Evolutionary conservation across 352 stramenopile species (phyloP).

Genomic region (Pseudoperonospora humuli): DNA sequence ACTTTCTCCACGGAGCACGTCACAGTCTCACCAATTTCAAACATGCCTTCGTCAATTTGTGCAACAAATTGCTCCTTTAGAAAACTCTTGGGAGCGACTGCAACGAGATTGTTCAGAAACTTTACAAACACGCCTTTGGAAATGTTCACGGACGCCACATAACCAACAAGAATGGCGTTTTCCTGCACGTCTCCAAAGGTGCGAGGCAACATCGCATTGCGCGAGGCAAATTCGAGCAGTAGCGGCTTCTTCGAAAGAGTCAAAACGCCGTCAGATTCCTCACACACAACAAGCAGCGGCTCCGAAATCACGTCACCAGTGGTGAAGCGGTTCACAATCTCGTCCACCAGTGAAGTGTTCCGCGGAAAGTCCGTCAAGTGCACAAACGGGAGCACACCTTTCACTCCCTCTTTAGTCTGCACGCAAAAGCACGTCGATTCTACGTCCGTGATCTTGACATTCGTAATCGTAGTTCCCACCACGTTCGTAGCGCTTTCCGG

Average conservation of each 20-base stretch:
- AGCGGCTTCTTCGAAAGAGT: constrained; percentile 81
- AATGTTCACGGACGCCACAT: constrained; percentile 69
- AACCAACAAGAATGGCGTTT: constrained; percentile 56
- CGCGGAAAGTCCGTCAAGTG: constrained; percentile 83
- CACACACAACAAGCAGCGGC: constrained; percentile 59
- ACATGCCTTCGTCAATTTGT: constrained; percentile 60
- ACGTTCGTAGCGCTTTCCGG: constrained; percentile 24
- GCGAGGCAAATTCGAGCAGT: constrained; percentile 42
- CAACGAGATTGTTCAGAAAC: constrained; percentile 83
- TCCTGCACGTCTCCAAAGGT: constrained; percentile 56
- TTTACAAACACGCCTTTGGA: constrained; percentile 82
- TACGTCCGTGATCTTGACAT: constrained; percentile 62
- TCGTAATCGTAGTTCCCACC: constrained; percentile 46
- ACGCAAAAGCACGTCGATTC: constrained; percentile 64
- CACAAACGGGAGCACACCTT: constrained; percentile 70
- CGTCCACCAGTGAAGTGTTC: constrained; percentile 64
- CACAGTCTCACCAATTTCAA: constrained; percentile 84
- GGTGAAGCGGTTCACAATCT: constrained; percentile 45
- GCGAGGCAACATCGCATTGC: constrained; percentile 36
- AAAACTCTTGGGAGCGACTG: constrained; percentile 69
- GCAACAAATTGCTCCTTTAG: constrained; percentile 70
- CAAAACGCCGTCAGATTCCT: constrained; percentile 59
- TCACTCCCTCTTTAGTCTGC: constrained; percentile 62
- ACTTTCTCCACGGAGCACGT: constrained; percentile 75
- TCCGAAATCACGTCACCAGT: constrained; percentile 47